These are phyloP conservation scores for Myxozyma neglecta DNA, from an alignment of 805 yeast species.

Conservation along the genomic window DNA sequence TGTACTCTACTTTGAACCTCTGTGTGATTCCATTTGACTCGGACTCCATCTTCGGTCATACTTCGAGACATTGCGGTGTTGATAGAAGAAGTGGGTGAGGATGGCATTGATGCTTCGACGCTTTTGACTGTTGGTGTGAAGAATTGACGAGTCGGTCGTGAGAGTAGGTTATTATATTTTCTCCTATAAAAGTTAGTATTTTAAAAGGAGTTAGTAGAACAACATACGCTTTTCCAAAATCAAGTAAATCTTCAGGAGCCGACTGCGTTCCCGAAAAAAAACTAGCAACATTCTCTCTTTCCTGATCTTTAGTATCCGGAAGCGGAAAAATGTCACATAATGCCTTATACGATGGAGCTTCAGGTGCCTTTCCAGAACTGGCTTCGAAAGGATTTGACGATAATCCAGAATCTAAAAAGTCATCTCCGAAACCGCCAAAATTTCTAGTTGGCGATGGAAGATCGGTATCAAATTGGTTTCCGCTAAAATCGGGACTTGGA, in stretches of 20 bases:
- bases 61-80: constrained; percentile 5
- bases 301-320: constrained; percentile 5
- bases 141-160: constrained; percentile 36
- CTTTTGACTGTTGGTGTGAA: constrained; percentile 5
- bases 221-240: constrained; percentile 16
- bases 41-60: constrained; percentile 15
- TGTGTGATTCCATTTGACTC: constrained; percentile 19
- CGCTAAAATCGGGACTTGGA: background rate
- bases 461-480: constrained; percentile 1
- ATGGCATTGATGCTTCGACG: constrained; percentile 2
- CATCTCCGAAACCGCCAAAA: background rate
- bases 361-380: constrained; percentile 1
- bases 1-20: constrained; percentile 18
- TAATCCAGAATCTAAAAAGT: background rate
- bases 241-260: constrained; percentile 11
- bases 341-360: background rate
- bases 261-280: constrained; percentile 12
- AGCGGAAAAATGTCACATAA: constrained; percentile 10
- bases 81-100: constrained; percentile 18
- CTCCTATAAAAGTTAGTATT: constrained; percentile 13
- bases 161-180: constrained; percentile 29
- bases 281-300: constrained; percentile 9
- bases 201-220: background rate
- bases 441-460: background rate
- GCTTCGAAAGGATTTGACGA: constrained; percentile 10